phyloP scores from a whole-genome alignment of 768 basidiomycete genomes.

The Tubosaeta brunneosetosa region DNA sequence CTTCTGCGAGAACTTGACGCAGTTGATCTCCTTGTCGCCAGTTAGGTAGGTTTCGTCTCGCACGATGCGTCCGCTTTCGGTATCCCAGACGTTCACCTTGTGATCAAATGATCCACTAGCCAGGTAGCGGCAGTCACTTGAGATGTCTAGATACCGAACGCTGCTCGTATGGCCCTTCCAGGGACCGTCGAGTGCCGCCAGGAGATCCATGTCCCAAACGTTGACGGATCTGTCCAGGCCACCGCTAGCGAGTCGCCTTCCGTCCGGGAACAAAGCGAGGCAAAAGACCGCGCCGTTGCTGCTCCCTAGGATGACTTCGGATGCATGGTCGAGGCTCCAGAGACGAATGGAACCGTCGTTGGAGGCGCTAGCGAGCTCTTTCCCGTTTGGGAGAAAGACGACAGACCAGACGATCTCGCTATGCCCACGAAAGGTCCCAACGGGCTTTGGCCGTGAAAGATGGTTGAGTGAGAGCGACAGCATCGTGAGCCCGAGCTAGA shows the following conservation, averaged over 20 bases:
- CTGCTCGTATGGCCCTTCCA: slow-evolving; percentile 24
- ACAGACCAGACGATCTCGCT: slow-evolving; percentile 29
- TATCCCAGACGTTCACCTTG: slow-evolving; percentile 29
- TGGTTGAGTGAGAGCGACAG: slow-evolving; percentile 31
- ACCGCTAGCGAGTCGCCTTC: slow-evolving; percentile 25
- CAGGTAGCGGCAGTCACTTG: slow-evolving; percentile 26
- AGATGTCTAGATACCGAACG: slow-evolving; percentile 27
- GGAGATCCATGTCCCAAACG: slow-evolving; percentile 27
- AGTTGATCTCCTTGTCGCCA: slow-evolving; percentile 25
- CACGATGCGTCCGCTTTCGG: slow-evolving; percentile 22
- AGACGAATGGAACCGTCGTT: slow-evolving; percentile 29
- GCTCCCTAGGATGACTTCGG: slow-evolving; percentile 22
- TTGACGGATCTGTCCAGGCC: slow-evolving; percentile 30
- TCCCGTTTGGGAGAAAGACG: slow-evolving; percentile 25
- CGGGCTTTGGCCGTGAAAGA: slow-evolving; percentile 20
- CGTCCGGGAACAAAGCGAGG: slow-evolving; percentile 25
- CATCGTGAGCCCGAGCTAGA: slow-evolving; percentile 24
- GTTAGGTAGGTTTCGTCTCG: slow-evolving; percentile 19
- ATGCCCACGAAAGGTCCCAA: slow-evolving; percentile 21
- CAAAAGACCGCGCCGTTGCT: slow-evolving; percentile 23
- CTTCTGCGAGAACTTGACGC: slow-evolving; percentile 25
- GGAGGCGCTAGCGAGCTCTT: slow-evolving; percentile 23
- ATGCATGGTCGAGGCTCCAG: slow-evolving; percentile 24
- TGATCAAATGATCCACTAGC: slow-evolving; percentile 30
- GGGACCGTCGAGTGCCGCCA: slow-evolving; percentile 11